Percentiles rank a stretch among this genome's conserved stretches.
These are phyloP conservation scores for Boletus eberwhitei DNA, from an alignment of 768 basidiomycete genomes.

Conservation along the genomic window DNA sequence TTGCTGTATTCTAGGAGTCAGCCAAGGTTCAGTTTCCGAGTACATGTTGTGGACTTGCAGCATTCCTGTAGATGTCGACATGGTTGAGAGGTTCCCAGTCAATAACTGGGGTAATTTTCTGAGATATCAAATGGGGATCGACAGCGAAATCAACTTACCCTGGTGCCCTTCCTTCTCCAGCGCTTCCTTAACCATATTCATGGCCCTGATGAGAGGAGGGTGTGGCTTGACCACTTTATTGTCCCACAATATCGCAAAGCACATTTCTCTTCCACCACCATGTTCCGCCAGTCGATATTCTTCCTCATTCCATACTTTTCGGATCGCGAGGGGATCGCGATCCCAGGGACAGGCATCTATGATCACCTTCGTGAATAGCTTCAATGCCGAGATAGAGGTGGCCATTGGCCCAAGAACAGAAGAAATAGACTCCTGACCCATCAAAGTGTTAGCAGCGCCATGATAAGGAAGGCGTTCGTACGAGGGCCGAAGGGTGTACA, in stretches of 20 bases:
- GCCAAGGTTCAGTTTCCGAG: neutral
- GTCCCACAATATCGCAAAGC: slow-evolving; percentile 67
- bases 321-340: slow-evolving; percentile 55
- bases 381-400: slow-evolving; percentile 62
- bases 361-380: slow-evolving; percentile 46
- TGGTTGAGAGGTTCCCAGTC: slow-evolving; percentile 67
- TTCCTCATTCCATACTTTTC: slow-evolving; percentile 58
- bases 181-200: slow-evolving; percentile 57
- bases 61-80: slow-evolving; percentile 28
- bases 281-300: slow-evolving; percentile 61
- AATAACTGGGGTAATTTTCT: slow-evolving; percentile 36
- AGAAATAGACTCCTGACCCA: slow-evolving; percentile 69
- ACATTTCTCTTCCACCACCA: slow-evolving; percentile 46
- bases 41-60: slow-evolving; percentile 10
- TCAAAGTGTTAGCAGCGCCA: slow-evolving; percentile 59
- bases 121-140: neutral
- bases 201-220: slow-evolving; percentile 61
- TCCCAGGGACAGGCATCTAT: slow-evolving; percentile 52
- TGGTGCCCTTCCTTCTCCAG: slow-evolving; percentile 63
- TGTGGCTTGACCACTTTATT: slow-evolving; percentile 57
- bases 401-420: slow-evolving; percentile 75
- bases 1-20: slow-evolving; percentile 25
- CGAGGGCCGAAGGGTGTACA: slow-evolving; percentile 74
- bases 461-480: slow-evolving; percentile 69
- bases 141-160: slow-evolving; percentile 37